These are phyloP conservation scores for Nicotiana sylvestris DNA, from an alignment of 257 asterid genomes.

Conservation along the genomic window DNA sequence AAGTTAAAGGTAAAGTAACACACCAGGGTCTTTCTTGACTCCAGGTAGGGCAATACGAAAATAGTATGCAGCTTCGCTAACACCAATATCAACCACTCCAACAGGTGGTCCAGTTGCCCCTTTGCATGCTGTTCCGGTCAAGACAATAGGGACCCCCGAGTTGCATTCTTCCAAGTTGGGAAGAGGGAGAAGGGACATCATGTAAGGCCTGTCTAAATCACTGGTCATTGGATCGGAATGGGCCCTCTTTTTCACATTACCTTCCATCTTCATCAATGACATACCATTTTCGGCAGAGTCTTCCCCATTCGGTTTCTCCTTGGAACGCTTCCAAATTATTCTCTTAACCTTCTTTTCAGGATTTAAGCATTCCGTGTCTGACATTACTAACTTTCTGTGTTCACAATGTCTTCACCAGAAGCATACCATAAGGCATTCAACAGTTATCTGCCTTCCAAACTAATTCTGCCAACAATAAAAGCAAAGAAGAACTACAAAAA, in stretches of 20 bases:
- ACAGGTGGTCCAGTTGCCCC: slow-evolving; percentile 61
- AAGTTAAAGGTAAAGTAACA: slow-evolving; percentile 4
- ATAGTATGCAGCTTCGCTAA: slow-evolving; percentile 56
- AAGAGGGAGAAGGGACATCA: slow-evolving; percentile 55
- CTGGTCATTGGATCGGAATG: slow-evolving; percentile 3
- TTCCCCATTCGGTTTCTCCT: slow-evolving; percentile 15
- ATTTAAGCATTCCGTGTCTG: slow-evolving; percentile 36
- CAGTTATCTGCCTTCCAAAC: background rate
- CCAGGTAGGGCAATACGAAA: slow-evolving; percentile 89
- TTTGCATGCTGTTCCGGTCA: slow-evolving; percentile 60
- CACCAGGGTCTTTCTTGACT: slow-evolving; percentile 84
- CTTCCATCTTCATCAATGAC: slow-evolving; percentile 18
- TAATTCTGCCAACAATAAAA: slow-evolving; percentile 11
- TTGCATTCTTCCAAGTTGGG: slow-evolving; percentile 38
- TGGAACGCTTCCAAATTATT: slow-evolving; percentile 37
- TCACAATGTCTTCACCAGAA: slow-evolving; percentile 11
- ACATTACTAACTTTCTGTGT: slow-evolving; percentile 9
- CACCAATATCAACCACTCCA: slow-evolving; percentile 72
- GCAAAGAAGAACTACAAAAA: background rate
- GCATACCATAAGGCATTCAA: background rate
- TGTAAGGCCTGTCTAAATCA: slow-evolving; percentile 26
- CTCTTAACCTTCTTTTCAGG: slow-evolving; percentile 28
- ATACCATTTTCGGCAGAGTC: slow-evolving; percentile 15
- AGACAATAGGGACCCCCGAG: slow-evolving; percentile 32
- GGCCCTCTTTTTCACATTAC: slow-evolving; percentile 20